These are phyloP conservation scores for Kwoniella dendrophila DNA, from an alignment of 768 basidiomycete genomes.

Conservation along the genomic window DNA sequence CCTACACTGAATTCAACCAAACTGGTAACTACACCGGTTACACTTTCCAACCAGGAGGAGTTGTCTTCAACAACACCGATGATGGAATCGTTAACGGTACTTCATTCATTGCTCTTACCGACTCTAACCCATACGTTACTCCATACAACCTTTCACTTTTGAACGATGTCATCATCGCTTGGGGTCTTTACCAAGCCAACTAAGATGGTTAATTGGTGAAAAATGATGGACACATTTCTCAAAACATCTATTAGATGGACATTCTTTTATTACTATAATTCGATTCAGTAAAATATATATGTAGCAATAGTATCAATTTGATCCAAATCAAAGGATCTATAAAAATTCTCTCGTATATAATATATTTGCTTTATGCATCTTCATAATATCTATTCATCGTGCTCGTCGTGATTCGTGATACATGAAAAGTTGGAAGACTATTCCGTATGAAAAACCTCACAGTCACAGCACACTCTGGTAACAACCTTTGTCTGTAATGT, in stretches of 20 bases:
- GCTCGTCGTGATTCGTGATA: too few relatives aligned
- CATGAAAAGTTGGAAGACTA: too few relatives aligned
- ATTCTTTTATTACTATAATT: neutral
- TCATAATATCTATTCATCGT: too few relatives aligned
- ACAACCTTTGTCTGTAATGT: too few relatives aligned
- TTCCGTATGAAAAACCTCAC: too few relatives aligned
- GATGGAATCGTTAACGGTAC: constrained; percentile 63
- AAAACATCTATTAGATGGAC: neutral
- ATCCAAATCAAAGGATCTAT: too few relatives aligned
- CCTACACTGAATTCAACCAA: constrained; percentile 62
- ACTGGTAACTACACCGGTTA: constrained; percentile 58
- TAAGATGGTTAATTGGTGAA: constrained; percentile 11
- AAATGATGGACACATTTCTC: neutral
- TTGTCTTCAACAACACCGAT: constrained; percentile 58
- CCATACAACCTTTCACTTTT: constrained; percentile 63
- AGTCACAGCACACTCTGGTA: too few relatives aligned
- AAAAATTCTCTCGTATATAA: too few relatives aligned
- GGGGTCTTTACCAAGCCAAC: constrained; percentile 48
- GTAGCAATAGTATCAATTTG: constrained; percentile 3
- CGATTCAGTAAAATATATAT: too few relatives aligned
- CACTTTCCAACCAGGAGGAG: constrained; percentile 61
- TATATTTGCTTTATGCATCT: too few relatives aligned
- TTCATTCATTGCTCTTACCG: constrained; percentile 63
- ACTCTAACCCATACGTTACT: constrained; percentile 62
- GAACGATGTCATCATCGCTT: constrained; percentile 63